These are phyloP conservation scores for Umbelopsis vinacea DNA, from an alignment of 192 early-diverging fungal genomes.

Conservation along the genomic window DNA sequence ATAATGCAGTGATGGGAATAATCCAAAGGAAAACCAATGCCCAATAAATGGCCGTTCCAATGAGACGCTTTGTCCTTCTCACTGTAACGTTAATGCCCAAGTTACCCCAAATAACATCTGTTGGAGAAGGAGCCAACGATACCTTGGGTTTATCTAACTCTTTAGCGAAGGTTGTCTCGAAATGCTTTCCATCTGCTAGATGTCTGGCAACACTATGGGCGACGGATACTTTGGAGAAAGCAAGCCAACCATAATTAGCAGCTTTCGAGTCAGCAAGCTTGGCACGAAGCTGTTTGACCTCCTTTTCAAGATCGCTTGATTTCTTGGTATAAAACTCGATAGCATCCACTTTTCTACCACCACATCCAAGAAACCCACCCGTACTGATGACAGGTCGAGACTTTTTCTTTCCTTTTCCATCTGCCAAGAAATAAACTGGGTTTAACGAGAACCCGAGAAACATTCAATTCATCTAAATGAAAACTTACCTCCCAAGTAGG, in stretches of 20 bases:
- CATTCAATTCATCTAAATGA: no score
- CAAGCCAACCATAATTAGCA: slow-evolving; percentile 72
- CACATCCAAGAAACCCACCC: slow-evolving; percentile 40
- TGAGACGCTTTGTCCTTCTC: slow-evolving; percentile 48
- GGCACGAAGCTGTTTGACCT: slow-evolving; percentile 57
- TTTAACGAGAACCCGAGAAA: background rate
- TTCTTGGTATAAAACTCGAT: slow-evolving; percentile 73
- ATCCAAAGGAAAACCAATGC: slow-evolving; percentile 67
- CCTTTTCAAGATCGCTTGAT: slow-evolving; percentile 59
- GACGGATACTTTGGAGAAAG: slow-evolving; percentile 60
- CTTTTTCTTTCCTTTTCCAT: slow-evolving; percentile 40
- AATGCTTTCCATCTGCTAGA: slow-evolving; percentile 29
- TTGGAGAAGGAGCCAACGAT: slow-evolving; percentile 64
- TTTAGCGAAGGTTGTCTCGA: background rate
- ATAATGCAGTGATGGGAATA: slow-evolving; percentile 67
- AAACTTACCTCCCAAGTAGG: slow-evolving; percentile 55
- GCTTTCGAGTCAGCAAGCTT: slow-evolving; percentile 51
- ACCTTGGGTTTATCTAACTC: slow-evolving; percentile 40
- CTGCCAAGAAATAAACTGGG: background rate
- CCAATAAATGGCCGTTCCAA: slow-evolving; percentile 52
- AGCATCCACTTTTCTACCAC: slow-evolving; percentile 65
- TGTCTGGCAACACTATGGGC: slow-evolving; percentile 50
- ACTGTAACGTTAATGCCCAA: slow-evolving; percentile 55
- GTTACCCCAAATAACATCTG: slow-evolving; percentile 80
- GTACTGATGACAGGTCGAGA: slow-evolving; percentile 45